phyloP scores from a whole-genome alignment of 2,329 filamentous ascomycete genomes.

The Epichloe baconii region DNA sequence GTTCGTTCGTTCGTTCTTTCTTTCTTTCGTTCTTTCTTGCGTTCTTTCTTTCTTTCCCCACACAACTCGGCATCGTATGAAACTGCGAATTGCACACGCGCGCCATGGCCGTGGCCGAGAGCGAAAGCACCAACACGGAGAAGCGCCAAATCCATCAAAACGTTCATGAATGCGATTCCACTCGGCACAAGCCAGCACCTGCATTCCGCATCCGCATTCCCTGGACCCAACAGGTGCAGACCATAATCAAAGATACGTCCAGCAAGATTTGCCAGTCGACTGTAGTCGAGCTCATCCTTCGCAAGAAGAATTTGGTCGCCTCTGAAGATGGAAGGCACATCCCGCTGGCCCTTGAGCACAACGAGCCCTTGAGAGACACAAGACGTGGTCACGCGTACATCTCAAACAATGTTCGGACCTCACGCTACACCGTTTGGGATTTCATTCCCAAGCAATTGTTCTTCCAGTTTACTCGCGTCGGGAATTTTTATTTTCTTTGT shows the following conservation, averaged over 20 bases:
- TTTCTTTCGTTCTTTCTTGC: not conserved
- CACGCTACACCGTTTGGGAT: constrained; percentile 71
- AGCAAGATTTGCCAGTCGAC: constrained; percentile 22
- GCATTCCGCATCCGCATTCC: not conserved
- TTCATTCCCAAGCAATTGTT: constrained; percentile 76
- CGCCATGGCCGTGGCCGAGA: constrained; percentile 3
- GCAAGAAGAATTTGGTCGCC: constrained; percentile 53
- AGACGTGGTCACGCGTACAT: constrained; percentile 37
- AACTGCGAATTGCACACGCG: not conserved
- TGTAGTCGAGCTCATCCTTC: constrained; percentile 38
- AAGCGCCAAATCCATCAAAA: not conserved
- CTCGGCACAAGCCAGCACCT: not conserved
- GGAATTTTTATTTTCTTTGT: constrained; percentile 79
- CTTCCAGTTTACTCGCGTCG: constrained; percentile 74
- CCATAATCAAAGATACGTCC: constrained; percentile 9
- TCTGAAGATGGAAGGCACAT: constrained; percentile 55
- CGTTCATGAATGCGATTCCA: not conserved
- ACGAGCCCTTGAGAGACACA: constrained; percentile 32
- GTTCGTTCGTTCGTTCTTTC: not conserved
- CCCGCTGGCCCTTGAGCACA: constrained; percentile 26
- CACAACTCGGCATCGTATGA: not conserved
- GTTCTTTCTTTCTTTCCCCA: not conserved
- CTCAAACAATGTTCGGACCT: constrained; percentile 60
- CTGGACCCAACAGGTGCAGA: constrained; percentile 2
- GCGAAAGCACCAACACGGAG: constrained; percentile 1